Evolutionary conservation across 2,329 filamentous ascomycete genomes (phyloP), one percentile per base, ranked within the genome.

Genomic region (Paecilomyces sp.): DNA sequence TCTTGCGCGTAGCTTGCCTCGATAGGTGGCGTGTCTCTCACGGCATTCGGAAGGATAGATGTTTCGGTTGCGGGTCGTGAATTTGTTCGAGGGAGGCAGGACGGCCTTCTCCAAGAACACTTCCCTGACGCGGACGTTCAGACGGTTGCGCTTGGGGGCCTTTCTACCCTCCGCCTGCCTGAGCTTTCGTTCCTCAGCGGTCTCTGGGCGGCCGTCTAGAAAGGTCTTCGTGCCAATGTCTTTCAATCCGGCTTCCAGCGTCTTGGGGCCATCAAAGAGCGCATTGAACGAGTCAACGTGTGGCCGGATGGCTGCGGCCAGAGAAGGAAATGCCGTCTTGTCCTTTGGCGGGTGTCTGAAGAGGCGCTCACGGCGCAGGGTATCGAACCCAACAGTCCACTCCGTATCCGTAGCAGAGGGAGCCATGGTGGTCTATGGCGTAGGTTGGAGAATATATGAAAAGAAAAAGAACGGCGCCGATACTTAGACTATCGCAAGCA

Each of bases 281-380:
- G 87, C 87, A 80, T 99, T 96, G 85, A 97, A 99, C 6, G 94
- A 94, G 70, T 97, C 88, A 68, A 97, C 89, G 75, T 99, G 94
- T 56, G 94, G 94, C 65, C 90, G 83, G 61, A 97, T 87, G n/a
- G 93, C 90, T 62, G 85, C 84, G 68, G 92, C 88, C 55, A 99
- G 85, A 24, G 89, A 84, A 13, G 94, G 94, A 71, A 96, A 97
- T 61, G 93, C 91, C 9, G 89, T 89, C 67, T 86, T 88, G 72
- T 97, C 92, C 70, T 85, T 88, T 0, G 94, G 93, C 18, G 94
- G 93, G 66, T 95, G 88, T 69, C 85, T 83, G 75, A 99, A 99
- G 24, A 99, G 88, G 57, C 90, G 84, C 71, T 99, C 91, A 69
- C 93, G 88, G 61, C 91, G 87, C 61, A 92, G 78, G 3, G 91